Conservation (phyloP, 2,329 filamentous ascomycete species). For the Trichoderma citrinoviride region DNA sequence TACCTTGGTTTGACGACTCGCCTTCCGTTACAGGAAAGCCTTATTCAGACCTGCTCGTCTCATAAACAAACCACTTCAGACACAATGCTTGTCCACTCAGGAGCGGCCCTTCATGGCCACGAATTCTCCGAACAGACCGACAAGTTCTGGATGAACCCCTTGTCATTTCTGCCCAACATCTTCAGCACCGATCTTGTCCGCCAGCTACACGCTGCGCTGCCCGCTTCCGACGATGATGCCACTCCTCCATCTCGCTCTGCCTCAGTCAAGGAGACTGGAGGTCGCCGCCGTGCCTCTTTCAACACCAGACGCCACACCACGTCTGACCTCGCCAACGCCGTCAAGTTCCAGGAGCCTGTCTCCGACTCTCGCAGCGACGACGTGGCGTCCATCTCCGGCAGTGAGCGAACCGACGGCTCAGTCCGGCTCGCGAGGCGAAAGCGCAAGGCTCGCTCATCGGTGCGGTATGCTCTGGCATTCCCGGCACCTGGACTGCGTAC, state of each 20-base stretch:
- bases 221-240: not conserved
- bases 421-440: constrained; percentile 42
- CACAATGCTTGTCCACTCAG: constrained; percentile 57
- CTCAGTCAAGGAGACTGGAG: constrained; percentile 7
- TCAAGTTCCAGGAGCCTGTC: constrained; percentile 45
- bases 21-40: not conserved
- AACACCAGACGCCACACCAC: constrained; percentile 32
- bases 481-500: constrained; percentile 58
- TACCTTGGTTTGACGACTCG: not conserved
- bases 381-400: constrained; percentile 43
- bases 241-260: not conserved
- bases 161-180: constrained; percentile 40
- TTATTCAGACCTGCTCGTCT: not conserved
- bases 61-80: not conserved
- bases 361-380: constrained; percentile 46
- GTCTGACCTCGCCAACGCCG: constrained; percentile 40
- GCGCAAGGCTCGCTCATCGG: constrained; percentile 53
- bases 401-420: constrained; percentile 45
- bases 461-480: constrained; percentile 65
- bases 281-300: constrained; percentile 10
- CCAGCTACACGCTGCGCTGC: not conserved
- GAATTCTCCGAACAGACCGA: constrained; percentile 48
- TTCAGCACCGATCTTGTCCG: too few species aligned
- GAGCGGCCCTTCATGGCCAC: constrained; percentile 59
- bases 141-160: constrained; percentile 36